phyloP scores from a whole-genome alignment of 2,329 filamentous ascomycete genomes.

The Colletotrichum eremochloae region DNA sequence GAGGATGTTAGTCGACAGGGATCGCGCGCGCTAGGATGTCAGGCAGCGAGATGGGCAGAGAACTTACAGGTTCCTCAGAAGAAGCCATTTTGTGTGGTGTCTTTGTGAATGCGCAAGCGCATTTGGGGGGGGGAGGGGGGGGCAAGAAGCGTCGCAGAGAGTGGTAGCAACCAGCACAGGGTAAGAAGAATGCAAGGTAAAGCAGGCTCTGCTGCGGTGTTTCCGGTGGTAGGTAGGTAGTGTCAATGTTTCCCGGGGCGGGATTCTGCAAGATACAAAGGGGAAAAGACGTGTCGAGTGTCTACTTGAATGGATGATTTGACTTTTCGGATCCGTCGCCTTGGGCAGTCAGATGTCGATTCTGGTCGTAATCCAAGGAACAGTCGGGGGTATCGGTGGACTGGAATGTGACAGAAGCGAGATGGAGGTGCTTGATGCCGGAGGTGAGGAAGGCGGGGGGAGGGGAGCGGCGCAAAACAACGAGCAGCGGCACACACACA shows the following conservation, averaged over 20 bases:
- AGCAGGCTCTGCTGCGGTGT: slow-evolving; percentile 26
- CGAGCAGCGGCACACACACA: slow-evolving; percentile 29
- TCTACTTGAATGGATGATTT: slow-evolving; percentile 39
- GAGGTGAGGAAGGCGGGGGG: slow-evolving; percentile 20
- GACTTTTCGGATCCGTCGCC: slow-evolving; percentile 13
- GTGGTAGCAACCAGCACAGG: slow-evolving; percentile 20
- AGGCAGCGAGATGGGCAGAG: neutral
- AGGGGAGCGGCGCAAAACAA: slow-evolving; percentile 30
- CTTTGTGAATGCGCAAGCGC: slow-evolving; percentile 26
- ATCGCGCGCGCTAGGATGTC: neutral
- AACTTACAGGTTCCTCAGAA: slow-evolving; percentile 42
- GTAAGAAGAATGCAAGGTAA: slow-evolving; percentile 20
- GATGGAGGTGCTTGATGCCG: slow-evolving; percentile 12
- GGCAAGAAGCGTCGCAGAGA: slow-evolving; percentile 11
- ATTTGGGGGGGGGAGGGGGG: slow-evolving; percentile 8
- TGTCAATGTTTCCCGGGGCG: slow-evolving; percentile 3
- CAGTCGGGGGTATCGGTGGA: neutral
- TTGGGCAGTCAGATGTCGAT: slow-evolving; percentile 29
- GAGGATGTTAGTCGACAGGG: slow-evolving; percentile 7
- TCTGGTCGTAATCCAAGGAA: slow-evolving; percentile 28
- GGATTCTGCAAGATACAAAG: slow-evolving; percentile 34
- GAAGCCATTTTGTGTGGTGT: slow-evolving; percentile 40
- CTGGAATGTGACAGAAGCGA: slow-evolving; percentile 37
- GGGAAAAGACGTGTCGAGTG: slow-evolving; percentile 33
- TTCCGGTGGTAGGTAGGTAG: slow-evolving; percentile 5